Base-by-base conservation (phyloP, 345 rosid genomes). In the Capsella bursapastoris region DNA sequence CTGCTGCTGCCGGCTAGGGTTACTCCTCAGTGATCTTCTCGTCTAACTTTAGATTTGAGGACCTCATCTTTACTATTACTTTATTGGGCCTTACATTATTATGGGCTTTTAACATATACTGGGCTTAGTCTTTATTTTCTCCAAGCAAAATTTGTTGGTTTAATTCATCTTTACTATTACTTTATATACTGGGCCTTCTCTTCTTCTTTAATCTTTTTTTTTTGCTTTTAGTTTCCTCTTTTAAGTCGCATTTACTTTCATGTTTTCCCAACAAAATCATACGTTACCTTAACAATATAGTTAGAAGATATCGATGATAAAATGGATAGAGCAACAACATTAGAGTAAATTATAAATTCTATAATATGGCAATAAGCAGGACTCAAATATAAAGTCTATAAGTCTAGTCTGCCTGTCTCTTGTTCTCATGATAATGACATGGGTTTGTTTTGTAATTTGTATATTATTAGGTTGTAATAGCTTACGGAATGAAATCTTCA, bases 1-100 rank as follows among this genome's bases (percentile, higher is more conserved):
- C 32, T 25, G n/a, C 50, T 34, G 38, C 40, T 15, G 52, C 52
- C 12, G 9, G 8, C 58, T 53, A 53, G 58, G 58, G 58, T 53
- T 52, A 49, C 53, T 52, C 32, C 31, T 25, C n/a, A 11, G 25
- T n/a, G 32, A 51, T 52, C 8, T 10, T 13, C 7, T 52, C 32
- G n/a, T 5, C 50, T 47, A n/a, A 6, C 15, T 7, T 15, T 10
- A 47, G 51, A 47, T 15, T 1, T 1, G 51, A 15, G 15, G 15
- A 41, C 5, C n/a, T 11, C 7, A 13, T 15, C 4, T 48, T 15
- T 48, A 15, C 7, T 7, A 10, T 15, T 48, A 48, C 8, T 27
- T 52, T 22, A 1, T 27, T 52, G 34, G 57, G 57, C 34, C 13
- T 27, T 13, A 8, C 11, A 52, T 5, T 52, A 4, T 12, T 12